Evolutionary conservation across 768 basidiomycete genomes (phyloP), one percentile per base, ranked within the genome.

Genomic region (Xerocomellus chrysenteron): DNA sequence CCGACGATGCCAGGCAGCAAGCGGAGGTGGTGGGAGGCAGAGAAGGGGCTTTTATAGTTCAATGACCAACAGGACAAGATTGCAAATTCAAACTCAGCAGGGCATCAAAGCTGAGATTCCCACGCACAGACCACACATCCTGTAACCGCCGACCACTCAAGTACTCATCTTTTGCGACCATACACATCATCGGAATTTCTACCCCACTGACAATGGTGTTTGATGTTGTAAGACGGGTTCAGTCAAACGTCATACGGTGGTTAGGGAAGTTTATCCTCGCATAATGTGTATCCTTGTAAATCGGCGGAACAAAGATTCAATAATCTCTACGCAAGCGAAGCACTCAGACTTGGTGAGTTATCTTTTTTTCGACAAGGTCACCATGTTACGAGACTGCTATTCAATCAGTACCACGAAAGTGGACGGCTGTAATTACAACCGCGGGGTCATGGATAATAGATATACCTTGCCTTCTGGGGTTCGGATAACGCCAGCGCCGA

Each of bases 71-170:
- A 58, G 64, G 74, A 75, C 64, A 75, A 60, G 67, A 68, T 71
- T 69, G 61, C 57, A 72, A 68, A 59, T 77, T 77, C 68, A 74
- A 75, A 76, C 78, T 77, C 78, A 73, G 79, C 74, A 61, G 14
- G 28, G 47, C 49, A 60, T 69, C 51, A 51, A 21, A 37, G 0
- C 3, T 52, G 36, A 7, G 47, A 10, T 73, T 80, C 79, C 71
- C 78, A 79, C 78, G 78, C 79, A 80, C 76, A 59, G 77, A 72
- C 78, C 78, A 69, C 21, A 8, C n/a, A 4, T 36, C 6, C 35
- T 19, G 11, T 17, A 40, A 36, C 2, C 32, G 32, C 32, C 32
- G 11, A 32, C 32, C 26, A 28, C 26, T 28, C 26, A 28, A 28
- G 5, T 11, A 32, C 32, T 11, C 32, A 11, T 36, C 35, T 36